Evolutionary conservation across 441 rosid species (phyloP).

Genomic region (Adansonia rubrostipa): DNA sequence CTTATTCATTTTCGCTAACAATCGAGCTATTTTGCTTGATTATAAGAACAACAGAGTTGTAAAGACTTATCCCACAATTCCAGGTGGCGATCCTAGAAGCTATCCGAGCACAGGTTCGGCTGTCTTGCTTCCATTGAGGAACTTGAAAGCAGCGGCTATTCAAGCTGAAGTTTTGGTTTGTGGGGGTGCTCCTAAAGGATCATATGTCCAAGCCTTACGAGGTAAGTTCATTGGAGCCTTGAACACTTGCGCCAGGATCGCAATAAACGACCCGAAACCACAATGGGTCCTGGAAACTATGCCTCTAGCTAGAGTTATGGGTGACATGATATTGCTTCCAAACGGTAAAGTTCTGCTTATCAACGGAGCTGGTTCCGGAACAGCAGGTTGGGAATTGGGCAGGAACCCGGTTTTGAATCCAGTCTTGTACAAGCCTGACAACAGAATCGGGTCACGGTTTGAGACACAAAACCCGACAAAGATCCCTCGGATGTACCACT

Average conservation of each 20-base stretch:
- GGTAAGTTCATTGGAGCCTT: slow-evolving; percentile 42
- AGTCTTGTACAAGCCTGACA: slow-evolving; percentile 45
- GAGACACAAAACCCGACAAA: slow-evolving; percentile 40
- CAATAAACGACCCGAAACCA: slow-evolving; percentile 54
- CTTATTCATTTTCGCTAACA: slow-evolving; percentile 64
- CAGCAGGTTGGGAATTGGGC: slow-evolving; percentile 63
- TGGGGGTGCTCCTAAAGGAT: slow-evolving; percentile 59
- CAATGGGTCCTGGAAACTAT: slow-evolving; percentile 59
- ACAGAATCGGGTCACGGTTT: slow-evolving; percentile 46
- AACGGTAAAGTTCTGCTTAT: slow-evolving; percentile 54
- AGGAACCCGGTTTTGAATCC: slow-evolving; percentile 58
- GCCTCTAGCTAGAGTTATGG: slow-evolving; percentile 64
- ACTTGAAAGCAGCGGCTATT: slow-evolving; percentile 25
- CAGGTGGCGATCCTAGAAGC: slow-evolving; percentile 59
- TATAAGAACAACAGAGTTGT: slow-evolving; percentile 46
- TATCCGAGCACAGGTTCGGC: slow-evolving; percentile 73
- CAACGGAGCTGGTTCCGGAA: slow-evolving; percentile 53
- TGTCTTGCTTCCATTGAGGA: slow-evolving; percentile 56
- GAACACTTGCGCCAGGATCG: slow-evolving; percentile 57
- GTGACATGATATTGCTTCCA: slow-evolving; percentile 65
- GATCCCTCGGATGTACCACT: slow-evolving; percentile 66
- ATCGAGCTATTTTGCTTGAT: slow-evolving; percentile 60
- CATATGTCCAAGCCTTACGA: slow-evolving; percentile 30
- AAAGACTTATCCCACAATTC: slow-evolving; percentile 53
- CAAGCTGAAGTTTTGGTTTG: slow-evolving; percentile 57